These are phyloP conservation scores for Aspergillus aculeatus DNA, from an alignment of 2,329 filamentous ascomycete genomes.

Conservation along the genomic window DNA sequence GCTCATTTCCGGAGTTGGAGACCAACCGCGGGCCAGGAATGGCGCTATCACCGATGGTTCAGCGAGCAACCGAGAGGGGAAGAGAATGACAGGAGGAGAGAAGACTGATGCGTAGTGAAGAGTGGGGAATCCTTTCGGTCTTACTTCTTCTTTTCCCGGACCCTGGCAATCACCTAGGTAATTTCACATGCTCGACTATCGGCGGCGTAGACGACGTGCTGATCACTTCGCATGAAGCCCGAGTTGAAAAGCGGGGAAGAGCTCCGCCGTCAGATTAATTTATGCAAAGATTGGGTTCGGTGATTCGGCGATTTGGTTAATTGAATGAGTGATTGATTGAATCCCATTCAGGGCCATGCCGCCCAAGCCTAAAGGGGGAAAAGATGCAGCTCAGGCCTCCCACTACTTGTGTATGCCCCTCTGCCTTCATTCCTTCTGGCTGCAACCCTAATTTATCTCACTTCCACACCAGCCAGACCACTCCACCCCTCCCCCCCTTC, in stretches of 20 bases:
- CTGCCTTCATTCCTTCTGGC: background rate
- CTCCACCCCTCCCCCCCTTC: background rate
- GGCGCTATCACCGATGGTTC: background rate
- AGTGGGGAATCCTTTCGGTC: background rate
- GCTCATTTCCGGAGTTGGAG: background rate
- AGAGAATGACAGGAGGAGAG: too few species aligned
- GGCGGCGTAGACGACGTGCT: background rate
- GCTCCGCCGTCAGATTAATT: background rate
- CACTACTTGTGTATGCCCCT: too few species aligned
- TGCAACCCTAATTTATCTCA: slow-evolving; percentile 8
- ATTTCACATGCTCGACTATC: background rate
- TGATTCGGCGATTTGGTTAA: too few species aligned
- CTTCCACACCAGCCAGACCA: background rate
- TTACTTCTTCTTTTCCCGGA: background rate
- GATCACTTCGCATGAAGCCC: background rate
- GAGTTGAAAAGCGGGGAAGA: background rate
- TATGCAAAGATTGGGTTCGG: background rate
- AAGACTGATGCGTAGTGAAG: too few species aligned
- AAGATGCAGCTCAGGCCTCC: background rate
- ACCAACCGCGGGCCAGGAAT: background rate
- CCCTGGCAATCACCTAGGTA: background rate
- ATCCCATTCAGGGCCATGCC: background rate
- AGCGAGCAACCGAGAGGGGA: too few species aligned
- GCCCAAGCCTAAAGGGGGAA: background rate
- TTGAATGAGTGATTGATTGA: too few species aligned